phyloP scores from a whole-genome alignment of 345 rosid species.

The Turritis glabra region DNA sequence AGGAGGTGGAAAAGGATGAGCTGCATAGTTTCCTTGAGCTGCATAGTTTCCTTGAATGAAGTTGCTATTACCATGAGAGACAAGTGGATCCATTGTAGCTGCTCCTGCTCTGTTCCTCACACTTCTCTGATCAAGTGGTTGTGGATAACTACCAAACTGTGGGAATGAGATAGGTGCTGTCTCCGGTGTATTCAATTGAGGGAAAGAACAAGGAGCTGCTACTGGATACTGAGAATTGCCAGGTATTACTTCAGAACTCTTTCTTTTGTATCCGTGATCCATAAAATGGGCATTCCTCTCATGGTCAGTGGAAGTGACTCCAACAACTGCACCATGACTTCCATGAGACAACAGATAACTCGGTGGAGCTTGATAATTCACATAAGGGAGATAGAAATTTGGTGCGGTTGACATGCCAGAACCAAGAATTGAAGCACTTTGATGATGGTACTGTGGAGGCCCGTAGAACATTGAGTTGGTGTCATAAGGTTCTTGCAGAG shows the following conservation, averaged over 20 bases:
- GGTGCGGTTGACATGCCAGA: slow-evolving; percentile 52
- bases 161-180: slow-evolving; percentile 49
- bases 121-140: slow-evolving; percentile 52
- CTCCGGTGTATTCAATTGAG: slow-evolving; percentile 45
- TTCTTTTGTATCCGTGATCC: slow-evolving; percentile 67
- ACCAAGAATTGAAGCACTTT: slow-evolving; percentile 51
- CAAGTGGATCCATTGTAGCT: slow-evolving; percentile 55
- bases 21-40: slow-evolving; percentile 34
- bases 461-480: slow-evolving; percentile 46
- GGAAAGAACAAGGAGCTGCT: slow-evolving; percentile 45
- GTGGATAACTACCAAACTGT: slow-evolving; percentile 38
- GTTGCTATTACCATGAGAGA: slow-evolving; percentile 49
- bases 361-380: slow-evolving; percentile 42
- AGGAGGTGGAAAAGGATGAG: slow-evolving; percentile 47
- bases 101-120: slow-evolving; percentile 59
- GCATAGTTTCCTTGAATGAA: slow-evolving; percentile 57
- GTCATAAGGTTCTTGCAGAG: slow-evolving; percentile 50
- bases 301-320: slow-evolving; percentile 56
- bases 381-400: slow-evolving; percentile 50
- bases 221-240: slow-evolving; percentile 54
- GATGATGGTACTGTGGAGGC: slow-evolving; percentile 52
- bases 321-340: slow-evolving; percentile 44
- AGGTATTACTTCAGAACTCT: slow-evolving; percentile 54
- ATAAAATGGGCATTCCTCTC: slow-evolving; percentile 51
- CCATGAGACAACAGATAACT: slow-evolving; percentile 51